These are phyloP conservation scores for Eurotiales sp. DNA, from an alignment of 2,329 filamentous ascomycete genomes.

Conservation along the genomic window DNA sequence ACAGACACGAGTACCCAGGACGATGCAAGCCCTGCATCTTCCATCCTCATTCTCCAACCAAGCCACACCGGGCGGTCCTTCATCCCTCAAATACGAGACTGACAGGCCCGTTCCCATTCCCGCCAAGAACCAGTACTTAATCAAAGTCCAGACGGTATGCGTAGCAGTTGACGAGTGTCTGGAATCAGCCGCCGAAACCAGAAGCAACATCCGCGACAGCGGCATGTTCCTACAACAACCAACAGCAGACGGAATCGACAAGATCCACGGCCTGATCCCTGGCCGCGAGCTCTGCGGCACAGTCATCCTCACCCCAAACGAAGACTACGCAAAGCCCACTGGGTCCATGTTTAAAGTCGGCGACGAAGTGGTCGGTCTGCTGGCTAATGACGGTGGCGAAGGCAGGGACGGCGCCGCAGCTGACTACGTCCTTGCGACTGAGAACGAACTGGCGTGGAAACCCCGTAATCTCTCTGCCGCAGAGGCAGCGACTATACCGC, in stretches of 20 bases:
- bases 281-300: conserved; percentile 40
- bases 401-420: conserved; percentile 39
- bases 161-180: conserved; percentile 34
- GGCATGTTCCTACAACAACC: conserved; percentile 9
- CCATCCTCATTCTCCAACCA: conserved; percentile 21
- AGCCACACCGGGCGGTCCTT: conserved; percentile 20
- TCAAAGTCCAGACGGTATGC: conserved; percentile 38
- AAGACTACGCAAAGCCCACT: conserved; percentile 26
- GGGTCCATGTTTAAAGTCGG: conserved; percentile 38
- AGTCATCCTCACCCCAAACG: conserved; percentile 32
- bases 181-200: neutral
- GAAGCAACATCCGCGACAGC: neutral
- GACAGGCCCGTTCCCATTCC: conserved; percentile 36
- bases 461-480: conserved; percentile 33
- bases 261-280: conserved; percentile 28
- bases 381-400: conserved; percentile 30
- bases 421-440: conserved; percentile 36
- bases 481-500: conserved; percentile 35
- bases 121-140: conserved; percentile 35
- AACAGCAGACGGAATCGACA: conserved; percentile 23
- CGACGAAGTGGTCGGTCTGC: conserved; percentile 38
- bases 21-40: conserved; percentile 39
- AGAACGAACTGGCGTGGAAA: conserved; percentile 37
- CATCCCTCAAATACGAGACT: conserved; percentile 30
- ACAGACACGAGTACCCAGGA: conserved; percentile 32